Base-by-base conservation (phyloP, 2,329 filamentous ascomycete species). In the Ophiostoma novo-ulmi region DNA sequence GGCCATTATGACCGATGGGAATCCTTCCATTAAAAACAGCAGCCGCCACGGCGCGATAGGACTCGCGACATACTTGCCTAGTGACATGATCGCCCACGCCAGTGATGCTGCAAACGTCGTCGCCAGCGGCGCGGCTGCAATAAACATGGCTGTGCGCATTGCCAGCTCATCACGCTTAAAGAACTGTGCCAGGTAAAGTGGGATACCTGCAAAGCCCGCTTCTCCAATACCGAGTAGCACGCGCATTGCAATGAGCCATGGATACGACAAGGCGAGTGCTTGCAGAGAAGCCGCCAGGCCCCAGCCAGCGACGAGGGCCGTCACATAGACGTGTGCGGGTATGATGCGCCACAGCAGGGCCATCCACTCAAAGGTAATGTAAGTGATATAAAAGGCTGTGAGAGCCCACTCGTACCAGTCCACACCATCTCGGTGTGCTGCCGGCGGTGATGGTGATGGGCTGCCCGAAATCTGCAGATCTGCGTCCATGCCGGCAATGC, bases 1-100 rank as follows among this genome's bases (percentile, higher is more conserved):
- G 6, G 91, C 89, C 14, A 91, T 86, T 10, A 97, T 73, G 63
- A 96, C 85, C 36, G 91, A 93, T 1, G 93, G 93, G 72, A 96
- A 94, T 1, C 93, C 93, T 78, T 97, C 93, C 14, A 94, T 75
- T 8, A 97, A 84, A 76, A 97, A 96, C 38, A 97, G 83, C 1
- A 94, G 84, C n/a, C 93, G 86, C 93, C 93, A 97, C 4, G 91
- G 88, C 0, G 92, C 91, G 68, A 97, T 89, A 20, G 90, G 90
- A 31, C 68, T 70, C 1, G 58, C 68, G 1, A 69, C 67, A 14
- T 41, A 52, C n/a, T 58, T 63, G 68, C 88, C 91, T 17, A 93
- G 76, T 75, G 87, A 88, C 68, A 93, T 85, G 73, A 97, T 94
- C 31, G 88, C 76, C 89, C 90, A 93, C 8, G 93, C 93, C 4